These are phyloP conservation scores for Pyricularia grisea DNA, from an alignment of 2,329 filamentous ascomycete genomes.

Conservation along the genomic window DNA sequence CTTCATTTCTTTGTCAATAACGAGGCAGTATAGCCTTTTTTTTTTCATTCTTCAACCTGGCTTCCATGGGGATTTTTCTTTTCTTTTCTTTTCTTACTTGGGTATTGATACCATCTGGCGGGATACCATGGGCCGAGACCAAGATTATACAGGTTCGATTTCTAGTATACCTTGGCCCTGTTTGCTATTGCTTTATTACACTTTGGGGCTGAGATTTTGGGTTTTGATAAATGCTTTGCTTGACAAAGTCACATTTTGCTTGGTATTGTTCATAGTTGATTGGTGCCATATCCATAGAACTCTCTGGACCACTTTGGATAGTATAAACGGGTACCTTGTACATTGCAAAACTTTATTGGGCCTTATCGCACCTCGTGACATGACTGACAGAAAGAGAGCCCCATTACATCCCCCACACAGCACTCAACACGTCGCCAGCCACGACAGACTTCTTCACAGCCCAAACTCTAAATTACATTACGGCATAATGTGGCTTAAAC, in stretches of 20 bases:
- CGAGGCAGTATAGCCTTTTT: not conserved
- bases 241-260: not conserved
- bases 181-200: not conserved
- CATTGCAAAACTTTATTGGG: not conserved
- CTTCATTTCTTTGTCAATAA: not conserved
- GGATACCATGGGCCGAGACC: not conserved
- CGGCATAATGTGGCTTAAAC: not conserved
- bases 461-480: not conserved
- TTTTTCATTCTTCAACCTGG: not conserved
- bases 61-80: not conserved
- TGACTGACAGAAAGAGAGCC: not conserved
- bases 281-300: not conserved
- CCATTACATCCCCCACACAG: not conserved
- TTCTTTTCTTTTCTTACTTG: not conserved
- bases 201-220: not conserved
- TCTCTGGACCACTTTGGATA: not conserved
- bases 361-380: not conserved
- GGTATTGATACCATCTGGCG: not conserved
- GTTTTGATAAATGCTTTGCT: not conserved
- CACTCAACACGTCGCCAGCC: not conserved
- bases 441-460: not conserved
- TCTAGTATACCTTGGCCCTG: not conserved
- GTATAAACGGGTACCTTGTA: not conserved
- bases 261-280: not conserved
- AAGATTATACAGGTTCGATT: not conserved